Evolutionary conservation across 768 basidiomycete genomes (phyloP).

Genomic region (Suillus subalutaceus): DNA sequence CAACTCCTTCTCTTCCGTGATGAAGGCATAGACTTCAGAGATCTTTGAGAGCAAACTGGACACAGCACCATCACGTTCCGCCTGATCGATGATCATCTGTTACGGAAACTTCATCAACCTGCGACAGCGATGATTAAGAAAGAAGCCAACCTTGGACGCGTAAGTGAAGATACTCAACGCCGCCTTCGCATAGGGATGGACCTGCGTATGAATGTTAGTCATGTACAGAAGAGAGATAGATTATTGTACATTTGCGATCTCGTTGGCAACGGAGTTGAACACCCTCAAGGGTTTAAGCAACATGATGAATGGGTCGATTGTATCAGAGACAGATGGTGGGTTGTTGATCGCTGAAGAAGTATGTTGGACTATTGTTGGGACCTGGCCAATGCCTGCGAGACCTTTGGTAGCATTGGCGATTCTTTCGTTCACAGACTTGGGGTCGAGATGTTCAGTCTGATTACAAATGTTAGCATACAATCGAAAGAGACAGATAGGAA

Average conservation of each 20-base stretch:
- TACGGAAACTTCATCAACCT: background rate
- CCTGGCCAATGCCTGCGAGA: background rate
- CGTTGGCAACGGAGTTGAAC: too few relatives aligned
- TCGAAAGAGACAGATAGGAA: too few relatives aligned
- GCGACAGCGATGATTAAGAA: fast-evolving
- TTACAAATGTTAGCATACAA: background rate
- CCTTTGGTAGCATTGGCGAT: background rate
- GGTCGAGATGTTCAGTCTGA: background rate
- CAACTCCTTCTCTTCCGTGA: constrained; percentile 6
- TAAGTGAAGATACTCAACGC: too few relatives aligned
- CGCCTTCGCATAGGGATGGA: too few relatives aligned
- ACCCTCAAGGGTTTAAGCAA: too few relatives aligned
- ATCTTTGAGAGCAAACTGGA: background rate
- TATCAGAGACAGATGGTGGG: background rate
- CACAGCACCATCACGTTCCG: background rate
- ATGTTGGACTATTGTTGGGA: too few relatives aligned
- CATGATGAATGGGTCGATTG: too few relatives aligned
- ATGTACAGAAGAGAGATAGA: too few relatives aligned
- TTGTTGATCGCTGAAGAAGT: background rate
- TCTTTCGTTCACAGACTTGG: background rate
- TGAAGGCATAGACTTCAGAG: background rate
- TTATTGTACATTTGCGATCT: too few relatives aligned
- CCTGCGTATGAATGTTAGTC: too few relatives aligned
- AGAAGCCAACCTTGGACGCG: too few relatives aligned
- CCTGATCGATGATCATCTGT: background rate